Evolutionary conservation across 805 yeast genomes (phyloP).

Genomic region (Candida glaebosa): DNA sequence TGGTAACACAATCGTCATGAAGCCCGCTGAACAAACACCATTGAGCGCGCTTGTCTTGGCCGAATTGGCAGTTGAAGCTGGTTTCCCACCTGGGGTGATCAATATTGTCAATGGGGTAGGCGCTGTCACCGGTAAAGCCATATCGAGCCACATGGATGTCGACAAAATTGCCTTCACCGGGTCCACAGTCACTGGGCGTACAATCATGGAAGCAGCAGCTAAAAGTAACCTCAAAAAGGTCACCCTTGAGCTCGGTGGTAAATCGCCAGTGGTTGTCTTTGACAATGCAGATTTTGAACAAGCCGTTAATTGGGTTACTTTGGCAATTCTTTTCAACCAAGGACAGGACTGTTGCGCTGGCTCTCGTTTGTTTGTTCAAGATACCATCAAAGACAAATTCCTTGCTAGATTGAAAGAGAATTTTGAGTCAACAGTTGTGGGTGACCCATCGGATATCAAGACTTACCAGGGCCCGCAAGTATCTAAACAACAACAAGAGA

Average conservation of each 20-base stretch:
- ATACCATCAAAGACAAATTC: conserved; percentile 36
- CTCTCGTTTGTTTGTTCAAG: conserved; percentile 42
- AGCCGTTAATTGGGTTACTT: conserved; percentile 48
- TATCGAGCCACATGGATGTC: conserved; percentile 21
- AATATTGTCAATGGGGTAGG: conserved; percentile 39
- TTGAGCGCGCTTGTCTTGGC: conserved; percentile 41
- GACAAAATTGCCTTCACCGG: conserved; percentile 54
- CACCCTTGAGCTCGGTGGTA: conserved; percentile 50
- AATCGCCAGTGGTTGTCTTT: conserved; percentile 43
- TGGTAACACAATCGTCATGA: conserved; percentile 44
- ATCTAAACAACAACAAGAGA: conserved; percentile 45
- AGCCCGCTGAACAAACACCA: conserved; percentile 47
- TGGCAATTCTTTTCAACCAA: conserved; percentile 42
- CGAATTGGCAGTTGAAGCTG: conserved; percentile 40
- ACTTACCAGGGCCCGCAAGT: conserved; percentile 52
- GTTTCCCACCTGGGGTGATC: conserved; percentile 45
- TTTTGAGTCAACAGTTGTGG: conserved; percentile 33
- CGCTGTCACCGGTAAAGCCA: conserved; percentile 40
- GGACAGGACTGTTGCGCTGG: conserved; percentile 47
- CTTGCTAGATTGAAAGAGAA: conserved; percentile 29
- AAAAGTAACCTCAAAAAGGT: conserved; percentile 34
- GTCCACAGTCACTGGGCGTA: conserved; percentile 42
- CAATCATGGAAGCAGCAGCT: conserved; percentile 12
- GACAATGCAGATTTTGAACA: conserved; percentile 44
- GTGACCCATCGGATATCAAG: conserved; percentile 38